These are phyloP conservation scores for Pisolithus orientalis DNA, from an alignment of 768 basidiomycete genomes.

Conservation along the genomic window DNA sequence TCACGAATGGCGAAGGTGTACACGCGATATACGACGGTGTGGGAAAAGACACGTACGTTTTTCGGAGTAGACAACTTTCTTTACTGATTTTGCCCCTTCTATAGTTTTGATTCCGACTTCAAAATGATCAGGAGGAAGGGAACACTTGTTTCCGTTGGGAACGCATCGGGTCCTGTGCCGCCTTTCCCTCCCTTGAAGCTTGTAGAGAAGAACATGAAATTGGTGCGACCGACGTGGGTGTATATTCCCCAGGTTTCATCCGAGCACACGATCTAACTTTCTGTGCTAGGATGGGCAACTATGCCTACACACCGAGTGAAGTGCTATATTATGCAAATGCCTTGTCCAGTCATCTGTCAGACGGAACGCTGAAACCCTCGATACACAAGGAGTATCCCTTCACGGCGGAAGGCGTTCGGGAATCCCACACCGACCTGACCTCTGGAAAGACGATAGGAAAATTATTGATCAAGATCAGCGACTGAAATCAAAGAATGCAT, in stretches of 20 bases:
- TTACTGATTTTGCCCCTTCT: slow-evolving; percentile 5
- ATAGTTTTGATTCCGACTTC: slow-evolving; percentile 74
- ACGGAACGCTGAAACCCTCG: slow-evolving; percentile 57
- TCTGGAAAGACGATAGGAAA: slow-evolving; percentile 82
- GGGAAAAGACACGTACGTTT: slow-evolving; percentile 80
- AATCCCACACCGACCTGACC: slow-evolving; percentile 74
- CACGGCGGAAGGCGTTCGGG: slow-evolving; percentile 67
- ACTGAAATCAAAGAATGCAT: slow-evolving; percentile 2
- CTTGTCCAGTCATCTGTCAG: slow-evolving; percentile 55
- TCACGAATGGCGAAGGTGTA: slow-evolving; percentile 77
- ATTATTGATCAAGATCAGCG: slow-evolving; percentile 64
- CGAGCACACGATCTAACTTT: slow-evolving; percentile 1
- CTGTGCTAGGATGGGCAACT: slow-evolving; percentile 56
- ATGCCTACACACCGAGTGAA: slow-evolving; percentile 71
- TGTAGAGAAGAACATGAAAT: slow-evolving; percentile 73
- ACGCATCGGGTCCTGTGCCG: slow-evolving; percentile 81
- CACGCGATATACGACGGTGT: slow-evolving; percentile 92
- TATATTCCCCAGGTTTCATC: not conserved
- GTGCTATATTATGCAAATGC: slow-evolving; percentile 55
- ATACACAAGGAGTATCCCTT: slow-evolving; percentile 80
- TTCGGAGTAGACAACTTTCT: slow-evolving; percentile 1
- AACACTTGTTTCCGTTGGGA: slow-evolving; percentile 85
- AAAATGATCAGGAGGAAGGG: slow-evolving; percentile 80
- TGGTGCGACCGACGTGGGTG: slow-evolving; percentile 67
- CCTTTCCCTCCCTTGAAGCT: slow-evolving; percentile 73